A percentile compares a stretch with the other conserved stretches of the same genome.
Evolutionary conservation across 371 early-diverging fungal genomes (phyloP).

Genomic region (Rhizomucor pusillus): DNA sequence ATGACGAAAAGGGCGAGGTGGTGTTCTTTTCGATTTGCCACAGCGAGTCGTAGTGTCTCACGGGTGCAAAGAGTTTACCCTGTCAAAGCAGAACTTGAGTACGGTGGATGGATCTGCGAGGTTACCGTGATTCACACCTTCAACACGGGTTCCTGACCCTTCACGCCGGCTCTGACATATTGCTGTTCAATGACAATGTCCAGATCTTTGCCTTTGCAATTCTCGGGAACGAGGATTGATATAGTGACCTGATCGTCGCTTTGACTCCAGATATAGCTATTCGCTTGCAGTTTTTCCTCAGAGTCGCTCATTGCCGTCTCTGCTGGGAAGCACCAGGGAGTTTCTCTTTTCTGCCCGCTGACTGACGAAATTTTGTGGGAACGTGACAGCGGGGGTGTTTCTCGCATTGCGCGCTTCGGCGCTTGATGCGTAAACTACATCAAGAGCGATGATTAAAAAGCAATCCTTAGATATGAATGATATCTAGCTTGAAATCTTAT

Average conservation of each 20-base stretch:
- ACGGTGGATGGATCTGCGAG: neutral
- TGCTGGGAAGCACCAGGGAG: neutral
- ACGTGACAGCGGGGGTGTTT: too few relatives aligned
- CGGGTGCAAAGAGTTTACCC: constrained; percentile 50
- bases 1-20: constrained; percentile 45
- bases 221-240: constrained; percentile 47
- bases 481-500: too few relatives aligned
- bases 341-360: too few relatives aligned
- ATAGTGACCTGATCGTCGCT: constrained; percentile 49
- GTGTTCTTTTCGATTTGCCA: constrained; percentile 51
- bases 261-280: constrained; percentile 51
- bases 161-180: constrained; percentile 40
- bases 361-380: too few relatives aligned
- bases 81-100: constrained; percentile 7
- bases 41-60: constrained; percentile 43
- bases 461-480: too few relatives aligned
- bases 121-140: constrained; percentile 20
- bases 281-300: constrained; percentile 45
- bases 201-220: constrained; percentile 37
- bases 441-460: too few relatives aligned
- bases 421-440: too few relatives aligned
- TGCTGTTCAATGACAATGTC: constrained; percentile 42
- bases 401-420: too few relatives aligned
- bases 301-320: constrained; percentile 26
- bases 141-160: constrained; percentile 47